Percentiles rank a stretch among this genome's conserved stretches.
phyloP scores from a whole-genome alignment of 371 early-diverging fungal species.

The Rhizopus stolonifer region DNA sequence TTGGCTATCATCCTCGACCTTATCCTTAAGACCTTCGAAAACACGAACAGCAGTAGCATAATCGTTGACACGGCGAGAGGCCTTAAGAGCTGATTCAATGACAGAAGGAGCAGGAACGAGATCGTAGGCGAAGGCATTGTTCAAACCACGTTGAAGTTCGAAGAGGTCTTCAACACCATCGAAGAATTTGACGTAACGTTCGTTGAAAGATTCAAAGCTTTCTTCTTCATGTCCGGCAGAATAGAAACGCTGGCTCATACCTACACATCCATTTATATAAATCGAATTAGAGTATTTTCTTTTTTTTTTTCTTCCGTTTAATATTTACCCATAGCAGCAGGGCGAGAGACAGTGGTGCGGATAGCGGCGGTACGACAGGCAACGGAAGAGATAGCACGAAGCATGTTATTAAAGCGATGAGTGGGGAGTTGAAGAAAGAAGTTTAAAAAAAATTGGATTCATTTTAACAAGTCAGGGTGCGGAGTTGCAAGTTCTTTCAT shows the following conservation, averaged over 20 bases:
- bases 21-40: slow-evolving; percentile 91
- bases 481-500: no score
- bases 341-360: slow-evolving; percentile 36
- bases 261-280: slow-evolving; percentile 9
- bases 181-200: slow-evolving; percentile 86
- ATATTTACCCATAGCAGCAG: slow-evolving; percentile 29
- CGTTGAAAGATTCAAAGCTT: slow-evolving; percentile 78
- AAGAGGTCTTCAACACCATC: slow-evolving; percentile 90
- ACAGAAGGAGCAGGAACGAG: slow-evolving; percentile 89
- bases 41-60: slow-evolving; percentile 91
- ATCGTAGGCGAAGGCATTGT: slow-evolving; percentile 96
- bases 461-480: slow-evolving; percentile 16
- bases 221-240: slow-evolving; percentile 75
- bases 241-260: slow-evolving; percentile 52
- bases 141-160: slow-evolving; percentile 95
- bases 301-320: background rate
- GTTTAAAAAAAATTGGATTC: slow-evolving; percentile 11
- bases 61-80: slow-evolving; percentile 90
- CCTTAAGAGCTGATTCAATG: slow-evolving; percentile 85
- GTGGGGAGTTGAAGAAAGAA: slow-evolving; percentile 33
- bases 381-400: slow-evolving; percentile 49
- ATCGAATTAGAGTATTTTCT: background rate
- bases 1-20: slow-evolving; percentile 79
- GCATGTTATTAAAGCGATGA: slow-evolving; percentile 35
- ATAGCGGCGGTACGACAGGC: slow-evolving; percentile 38